These are phyloP conservation scores for Alloteropsis angusta DNA, from an alignment of 202 grass and related monocot genomes.

Conservation along the genomic window DNA sequence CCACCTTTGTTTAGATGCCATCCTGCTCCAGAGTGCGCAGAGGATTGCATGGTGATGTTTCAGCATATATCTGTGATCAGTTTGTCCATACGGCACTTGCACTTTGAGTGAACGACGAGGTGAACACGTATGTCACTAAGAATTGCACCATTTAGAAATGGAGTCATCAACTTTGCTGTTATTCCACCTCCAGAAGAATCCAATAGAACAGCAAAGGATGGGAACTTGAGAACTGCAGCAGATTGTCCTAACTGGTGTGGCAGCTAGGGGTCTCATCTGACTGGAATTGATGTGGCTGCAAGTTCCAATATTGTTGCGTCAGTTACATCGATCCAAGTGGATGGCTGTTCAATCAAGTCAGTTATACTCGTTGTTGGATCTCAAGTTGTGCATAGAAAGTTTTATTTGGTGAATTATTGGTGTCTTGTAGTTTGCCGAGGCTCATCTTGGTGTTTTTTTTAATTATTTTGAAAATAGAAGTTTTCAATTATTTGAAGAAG, in stretches of 20 bases:
- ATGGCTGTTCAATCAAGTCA: slow-evolving; percentile 5
- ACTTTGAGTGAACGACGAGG: background rate
- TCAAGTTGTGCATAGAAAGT: background rate
- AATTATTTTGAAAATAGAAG: background rate
- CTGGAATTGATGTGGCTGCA: slow-evolving; percentile 6
- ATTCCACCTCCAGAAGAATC: background rate
- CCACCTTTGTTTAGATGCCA: slow-evolving; percentile 17
- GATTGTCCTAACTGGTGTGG: background rate
- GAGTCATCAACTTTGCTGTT: background rate
- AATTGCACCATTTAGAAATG: slow-evolving; percentile 1
- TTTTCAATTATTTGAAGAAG: background rate
- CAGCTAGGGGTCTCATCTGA: slow-evolving; percentile 7
- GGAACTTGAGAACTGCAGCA: background rate
- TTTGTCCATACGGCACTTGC: background rate
- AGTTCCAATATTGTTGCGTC: background rate
- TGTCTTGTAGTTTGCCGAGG: background rate
- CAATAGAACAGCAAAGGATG: background rate
- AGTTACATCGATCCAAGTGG: background rate
- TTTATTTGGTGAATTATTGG: background rate
- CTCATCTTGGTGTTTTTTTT: background rate
- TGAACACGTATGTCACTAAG: slow-evolving; percentile 23
- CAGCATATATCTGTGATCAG: background rate
- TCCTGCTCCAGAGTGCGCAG: background rate
- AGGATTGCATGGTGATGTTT: background rate
- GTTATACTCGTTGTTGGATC: background rate